Base-by-base conservation (phyloP, 225 moss, liverwort and hornwort genomes). In the Sphagnum tenellum region DNA sequence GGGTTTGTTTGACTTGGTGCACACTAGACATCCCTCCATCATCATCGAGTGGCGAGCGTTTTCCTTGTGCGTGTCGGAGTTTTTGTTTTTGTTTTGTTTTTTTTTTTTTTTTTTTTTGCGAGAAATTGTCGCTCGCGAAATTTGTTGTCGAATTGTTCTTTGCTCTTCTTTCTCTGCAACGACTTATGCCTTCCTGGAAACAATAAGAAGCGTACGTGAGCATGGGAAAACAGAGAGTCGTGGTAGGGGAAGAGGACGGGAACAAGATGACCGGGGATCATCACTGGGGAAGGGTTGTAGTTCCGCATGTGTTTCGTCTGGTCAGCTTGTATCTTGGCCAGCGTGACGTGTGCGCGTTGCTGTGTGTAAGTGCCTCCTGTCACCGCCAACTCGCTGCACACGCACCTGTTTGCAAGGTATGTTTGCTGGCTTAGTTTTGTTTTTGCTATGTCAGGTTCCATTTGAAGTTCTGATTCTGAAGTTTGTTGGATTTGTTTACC, bases 401-500 rank as follows among this genome's bases (percentile, higher is more conserved):
- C 61, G 83, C 90, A 60, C 81, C 86, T 60, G 76, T 93, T 65
- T 93, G 92, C 90, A 93, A 88, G 91, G 91, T 91, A 47, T 51
- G 65, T 48, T 67, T 29, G 8, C 51, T 4, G 56, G 12, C 47
- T 5, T 49, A 9, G 48, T 55, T 47, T 10, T 13, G 14, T 48
- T 45, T 64, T 47, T 10, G 10, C 13, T 4, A 46, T 46, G 8
- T 11, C 47, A 47, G 11, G 10, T 65, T 61, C 8, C 8, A 8
- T 56, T 9, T 56, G 55, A n/a, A 9, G 60, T 14, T 61, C 45
- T 14, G 60, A 29, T 29, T 0, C 29, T 0, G 0, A 29, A 29
- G 0, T 29, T 29, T 29, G 29, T 29, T 29, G 29, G 0, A 29
- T 29, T 29, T 29, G 29, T 29, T 29, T 29, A 0, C 29, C 29